Evolutionary conservation across 176 grass and related monocot species (phyloP), one percentile per base, ranked within the genome.

Genomic region (Oryza australiensis): DNA sequence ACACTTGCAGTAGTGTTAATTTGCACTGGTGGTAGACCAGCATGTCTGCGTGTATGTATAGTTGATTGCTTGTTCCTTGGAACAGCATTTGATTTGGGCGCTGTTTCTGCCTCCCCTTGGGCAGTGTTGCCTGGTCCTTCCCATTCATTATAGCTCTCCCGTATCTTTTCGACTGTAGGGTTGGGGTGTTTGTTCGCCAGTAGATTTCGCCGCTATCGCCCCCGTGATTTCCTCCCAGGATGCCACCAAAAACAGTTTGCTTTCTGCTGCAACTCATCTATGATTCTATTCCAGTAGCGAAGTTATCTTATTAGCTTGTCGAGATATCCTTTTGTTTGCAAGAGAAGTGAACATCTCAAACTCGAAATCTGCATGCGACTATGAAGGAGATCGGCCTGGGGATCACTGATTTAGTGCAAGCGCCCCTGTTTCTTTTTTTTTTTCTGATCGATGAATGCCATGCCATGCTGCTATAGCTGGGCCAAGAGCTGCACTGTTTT

Each of bases 201-300:
- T 4, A 22, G 5, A 9, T 4, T 14, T 22, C 22, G 9, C n/a
- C 23, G 66, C 53, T 13, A 32, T 48, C 57, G 6, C 59, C 81
- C 71, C 71, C 71, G 72, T 83, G 72, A 83, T 83, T 83, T 65
- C 81, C 81, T 83, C 81, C 32, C 12, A 5, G 48, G 70, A 67
- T 53, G 29, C 43, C 42, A 40, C 41, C 62, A 67, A 67, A 75
- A 75, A 53, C 22, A 24, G 66, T 23, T 66, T 8, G 26, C 42
- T 4, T 28, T 74, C 20, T 53, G 27, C 70, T 48, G 43, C 28
- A 5, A 12, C 38, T 57, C 9, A 74, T 43, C 24, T 33, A 49
- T 74, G 49, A 45, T 45, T 51, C 16, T 51, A 51, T 26, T 20
- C 45, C 28, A 53, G 22, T 34, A 51, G 72, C 46, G 11, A 6